Evolutionary conservation across 2,329 filamentous ascomycete species (phyloP), one percentile per base, ranked within the genome.

Genomic region (Apiospora phragmitis): DNA sequence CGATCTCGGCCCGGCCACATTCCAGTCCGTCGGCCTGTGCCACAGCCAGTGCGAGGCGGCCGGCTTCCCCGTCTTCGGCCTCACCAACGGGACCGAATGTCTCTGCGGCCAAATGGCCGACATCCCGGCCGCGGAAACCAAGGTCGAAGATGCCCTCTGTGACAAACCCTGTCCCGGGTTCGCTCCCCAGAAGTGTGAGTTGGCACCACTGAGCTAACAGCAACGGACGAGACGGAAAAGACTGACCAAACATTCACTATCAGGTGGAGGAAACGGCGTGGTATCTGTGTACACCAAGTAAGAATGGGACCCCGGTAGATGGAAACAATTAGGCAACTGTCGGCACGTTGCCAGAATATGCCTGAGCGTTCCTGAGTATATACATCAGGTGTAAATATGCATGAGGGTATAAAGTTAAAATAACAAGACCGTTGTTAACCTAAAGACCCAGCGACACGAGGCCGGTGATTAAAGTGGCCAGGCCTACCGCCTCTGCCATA

Each of bases 151-250:
- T 21, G 55, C 29, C 55, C 29, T 32, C 6, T 65, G 55, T 6
- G 24, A 65, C 21, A 35, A 3, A 1, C 55, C 55, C 55, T 65
- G 55, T 65, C 55, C 55, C 4, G 55, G 55, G 9, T 65, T 12
- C 55, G 51, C 51, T 4, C 55, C 26, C 7, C 55, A 65, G 14
- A 65, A 32, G 3, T 65, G 55, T 65, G 26, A 65, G 55, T 65
- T 5, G 47, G 9, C 11, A 11, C 14, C 9, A 4, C 9, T 14
- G n/a, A n/a, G 9, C 9, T 9, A 24, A 24, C 11, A 12, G 5
- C n/a, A 2, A 14, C n/a, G 14, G 14, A 4, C 2, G 3, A 12
- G 4, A 3, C 1, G 11, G n/a, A 14, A 9, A 11, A 26, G 1
- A 7, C n/a, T 49, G n/a, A 49, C 47, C 9, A 43, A 12, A 49